Base-by-base conservation (phyloP, 1,284 basidiomycete genomes). In the Apiotrichum gamsii region DNA sequence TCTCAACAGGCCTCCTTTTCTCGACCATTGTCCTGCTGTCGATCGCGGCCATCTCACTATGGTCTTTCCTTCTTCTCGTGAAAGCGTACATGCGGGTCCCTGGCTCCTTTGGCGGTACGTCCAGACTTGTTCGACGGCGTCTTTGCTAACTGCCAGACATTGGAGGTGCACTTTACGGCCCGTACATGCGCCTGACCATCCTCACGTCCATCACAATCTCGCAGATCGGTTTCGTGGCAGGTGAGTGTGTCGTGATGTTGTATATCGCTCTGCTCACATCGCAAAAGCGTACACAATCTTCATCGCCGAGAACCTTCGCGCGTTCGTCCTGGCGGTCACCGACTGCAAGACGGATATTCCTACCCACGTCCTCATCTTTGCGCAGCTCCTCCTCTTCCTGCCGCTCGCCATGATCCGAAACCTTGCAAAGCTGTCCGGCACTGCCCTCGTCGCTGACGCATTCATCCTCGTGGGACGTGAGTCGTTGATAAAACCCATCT, bases 31-130 rank as follows among this genome's bases (percentile, higher is more conserved):
- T 87, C 3, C 82, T 98, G 55, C 76, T 84, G 18, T 76, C 81
- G 57, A 89, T 98, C 58, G 91, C 93, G 9, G 69, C 83, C 39
- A 83, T 97, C 44, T 97, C 91, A 3, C 75, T 98, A 3, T 90
- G 89, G 74, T 91, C 91, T 0, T 99, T 98, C 81, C 74, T 99
- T 20, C 80, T 98, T 0, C 80, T 99, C 31, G 83, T 96, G 36
- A 79, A 87, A 71, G 83, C 90, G 33, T 91, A 96, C 61, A 82
- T 90, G 52, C 84, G 85, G 33, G 86, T 96, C 10, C 84, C 85
- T 4, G 94, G 90, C 14, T 89, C 86, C 59, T 98, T 96, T 60
- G 94, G 94, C 71, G 88, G 88, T 87, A 55, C 46, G 78, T 60
- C n/a, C n/a, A 8, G 13, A 35, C 20, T 3, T 3, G 13, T n/a